A percentile compares a stretch with the other conserved stretches of the same genome.
Conservation (phyloP, 768 basidiomycete genomes). For the Psilocybe tampanensis region DNA sequence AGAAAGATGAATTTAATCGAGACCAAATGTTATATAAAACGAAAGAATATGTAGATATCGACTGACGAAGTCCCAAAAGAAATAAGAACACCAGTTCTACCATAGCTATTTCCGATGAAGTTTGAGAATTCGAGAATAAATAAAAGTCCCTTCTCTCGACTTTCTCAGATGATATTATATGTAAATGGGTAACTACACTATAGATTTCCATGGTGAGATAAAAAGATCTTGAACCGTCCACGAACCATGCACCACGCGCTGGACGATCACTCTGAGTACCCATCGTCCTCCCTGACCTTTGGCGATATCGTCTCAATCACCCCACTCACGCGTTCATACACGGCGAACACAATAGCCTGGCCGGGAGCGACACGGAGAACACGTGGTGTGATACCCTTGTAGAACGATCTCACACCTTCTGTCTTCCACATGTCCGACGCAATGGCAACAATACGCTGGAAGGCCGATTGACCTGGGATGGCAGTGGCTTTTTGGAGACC, state of each 20-base stretch:
- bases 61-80: too few species aligned
- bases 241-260: background rate
- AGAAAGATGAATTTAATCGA: too few species aligned
- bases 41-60: too few species aligned
- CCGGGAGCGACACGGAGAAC: constrained; percentile 97
- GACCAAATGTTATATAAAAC: too few species aligned
- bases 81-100: too few species aligned
- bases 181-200: background rate
- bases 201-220: background rate
- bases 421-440: constrained; percentile 91
- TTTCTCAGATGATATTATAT: background rate
- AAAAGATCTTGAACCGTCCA: background rate
- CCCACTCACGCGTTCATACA: constrained; percentile 87
- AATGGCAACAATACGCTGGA: constrained; percentile 79
- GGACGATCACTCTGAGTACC: constrained; percentile 55
- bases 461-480: constrained; percentile 71
- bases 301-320: constrained; percentile 71
- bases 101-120: background rate
- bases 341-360: constrained; percentile 95
- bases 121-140: background rate
- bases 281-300: constrained; percentile 56
- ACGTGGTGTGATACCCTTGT: constrained; percentile 97
- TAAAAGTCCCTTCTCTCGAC: background rate
- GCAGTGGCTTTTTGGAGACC: constrained; percentile 87
- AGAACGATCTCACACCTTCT: constrained; percentile 90